Evolutionary conservation across 306 rosid species (phyloP).

Genomic region (Lathyrus aphaca): DNA sequence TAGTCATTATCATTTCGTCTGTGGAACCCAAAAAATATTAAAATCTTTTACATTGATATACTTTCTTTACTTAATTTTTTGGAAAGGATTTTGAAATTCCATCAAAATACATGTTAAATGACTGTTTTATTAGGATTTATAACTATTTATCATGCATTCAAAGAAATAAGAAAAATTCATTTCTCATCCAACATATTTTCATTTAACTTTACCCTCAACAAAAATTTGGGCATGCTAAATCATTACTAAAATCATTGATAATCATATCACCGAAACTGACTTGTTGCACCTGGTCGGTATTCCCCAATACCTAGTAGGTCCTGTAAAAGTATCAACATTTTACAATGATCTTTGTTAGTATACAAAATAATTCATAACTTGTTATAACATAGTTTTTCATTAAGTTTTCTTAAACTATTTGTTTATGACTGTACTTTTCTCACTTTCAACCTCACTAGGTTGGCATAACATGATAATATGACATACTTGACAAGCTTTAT

Average conservation of each 20-base stretch:
- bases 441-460: background rate
- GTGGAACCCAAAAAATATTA: too few relatives aligned
- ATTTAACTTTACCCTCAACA: background rate
- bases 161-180: background rate
- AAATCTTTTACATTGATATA: too few relatives aligned
- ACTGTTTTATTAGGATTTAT: background rate
- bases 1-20: too few relatives aligned
- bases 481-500: slow-evolving; percentile 84
- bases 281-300: slow-evolving; percentile 71
- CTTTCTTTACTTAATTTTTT: too few relatives aligned
- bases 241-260: slow-evolving; percentile 4
- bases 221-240: background rate
- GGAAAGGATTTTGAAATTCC: too few relatives aligned
- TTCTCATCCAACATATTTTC: background rate
- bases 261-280: slow-evolving; percentile 48
- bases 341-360: background rate
- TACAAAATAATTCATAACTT: background rate
- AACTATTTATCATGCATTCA: slow-evolving; percentile 2
- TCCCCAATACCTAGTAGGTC: slow-evolving; percentile 95
- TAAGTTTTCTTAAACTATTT: background rate
- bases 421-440: background rate
- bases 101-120: background rate
- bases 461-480: slow-evolving; percentile 7
- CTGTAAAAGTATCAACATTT: slow-evolving; percentile 47
- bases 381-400: background rate